Conservation (phyloP, 805 yeast genomes). For the Spathaspora hagerdaliae region DNA sequence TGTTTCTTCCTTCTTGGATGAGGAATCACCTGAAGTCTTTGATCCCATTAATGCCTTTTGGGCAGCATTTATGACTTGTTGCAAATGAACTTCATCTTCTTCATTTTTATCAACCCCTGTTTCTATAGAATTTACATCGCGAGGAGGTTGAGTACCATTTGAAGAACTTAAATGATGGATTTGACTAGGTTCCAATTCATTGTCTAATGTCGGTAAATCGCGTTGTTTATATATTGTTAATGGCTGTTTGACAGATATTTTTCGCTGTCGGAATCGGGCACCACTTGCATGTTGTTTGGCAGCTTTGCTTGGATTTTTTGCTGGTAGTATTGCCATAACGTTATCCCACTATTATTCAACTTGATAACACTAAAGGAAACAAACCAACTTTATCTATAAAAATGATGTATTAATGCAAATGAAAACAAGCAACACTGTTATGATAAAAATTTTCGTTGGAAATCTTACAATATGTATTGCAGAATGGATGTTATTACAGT, state of each 20-base stretch:
- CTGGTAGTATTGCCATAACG: conserved; percentile 39
- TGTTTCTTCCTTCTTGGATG: conserved; percentile 18
- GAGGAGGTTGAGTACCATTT: conserved; percentile 64
- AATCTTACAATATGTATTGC: conserved; percentile 11
- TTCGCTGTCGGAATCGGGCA: conserved; percentile 88
- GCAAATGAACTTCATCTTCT: conserved; percentile 94
- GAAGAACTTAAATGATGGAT: conserved; percentile 33
- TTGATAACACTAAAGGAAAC: too few species aligned
- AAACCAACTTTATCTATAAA: too few species aligned
- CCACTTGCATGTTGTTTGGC: conserved; percentile 34
- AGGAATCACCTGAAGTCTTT: conserved; percentile 27
- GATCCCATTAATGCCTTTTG: conserved; percentile 53
- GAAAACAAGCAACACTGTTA: too few species aligned
- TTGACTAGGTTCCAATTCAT: conserved; percentile 41
- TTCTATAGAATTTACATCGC: conserved; percentile 86
- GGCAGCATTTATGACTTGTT: conserved; percentile 82
- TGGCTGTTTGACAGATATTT: conserved; percentile 87
- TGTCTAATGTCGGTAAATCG: conserved; percentile 77
- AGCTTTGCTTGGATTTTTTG: conserved; percentile 23
- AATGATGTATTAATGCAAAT: too few species aligned
- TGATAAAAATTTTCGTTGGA: too few species aligned
- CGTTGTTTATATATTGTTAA: conserved; percentile 70
- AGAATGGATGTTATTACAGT: conserved; percentile 20
- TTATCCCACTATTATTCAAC: neutral
- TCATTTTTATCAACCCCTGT: conserved; percentile 98